Base-by-base conservation (phyloP, 1,139 yeast genomes). In the Casaregolazyma suthepensis region DNA sequence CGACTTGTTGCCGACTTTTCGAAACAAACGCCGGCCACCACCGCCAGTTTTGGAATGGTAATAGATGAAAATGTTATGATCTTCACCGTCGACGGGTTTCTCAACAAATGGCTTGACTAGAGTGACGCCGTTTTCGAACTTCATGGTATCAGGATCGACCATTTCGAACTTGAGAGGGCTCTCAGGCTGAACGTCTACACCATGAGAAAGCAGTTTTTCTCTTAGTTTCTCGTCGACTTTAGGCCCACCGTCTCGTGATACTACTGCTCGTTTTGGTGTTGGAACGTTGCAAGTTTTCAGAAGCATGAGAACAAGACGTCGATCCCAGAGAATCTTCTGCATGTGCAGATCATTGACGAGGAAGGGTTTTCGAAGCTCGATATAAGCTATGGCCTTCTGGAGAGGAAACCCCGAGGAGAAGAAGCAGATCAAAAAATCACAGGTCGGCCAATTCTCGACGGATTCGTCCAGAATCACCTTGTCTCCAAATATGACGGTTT, bases 11-110 rank as follows among this genome's bases (percentile, higher is more conserved):
- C 99, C 99, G 56, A 94, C 95, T 67, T 94, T 94, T 61, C 99
- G 80, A 73, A 94, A 94, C 56, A 94, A 74, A 53, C 95, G 77
- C 60, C 99, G 78, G 20, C 99, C 99, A 59, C 99, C 99, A 53
- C 99, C 99, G 51, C 99, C 99, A 53, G 87, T 85, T 54, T 85
- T 80, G 54, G 81, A 80, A 43, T 94, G 87, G 68, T 93, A 93
- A 70, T 94, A 94, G 48, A 94, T 93, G 68, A 86, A 89, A 46
- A 94, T 93, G 67, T 94, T 94, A 71, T 94, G 99, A 69, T 94
- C 96, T 71, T 94, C 99, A 48, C 99, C 99, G 71, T 94, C 97
- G 6, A 93, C 99, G 0, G 99, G 99, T 64, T 94, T 94, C 69
- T 94, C 99, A 31, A 94, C 99, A 75, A 83, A 94, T 7, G 99